A percentile compares a stretch with the other conserved stretches of the same genome.
Conservation (phyloP, 345 rosid genomes). For the Brassica rapa region DNA sequence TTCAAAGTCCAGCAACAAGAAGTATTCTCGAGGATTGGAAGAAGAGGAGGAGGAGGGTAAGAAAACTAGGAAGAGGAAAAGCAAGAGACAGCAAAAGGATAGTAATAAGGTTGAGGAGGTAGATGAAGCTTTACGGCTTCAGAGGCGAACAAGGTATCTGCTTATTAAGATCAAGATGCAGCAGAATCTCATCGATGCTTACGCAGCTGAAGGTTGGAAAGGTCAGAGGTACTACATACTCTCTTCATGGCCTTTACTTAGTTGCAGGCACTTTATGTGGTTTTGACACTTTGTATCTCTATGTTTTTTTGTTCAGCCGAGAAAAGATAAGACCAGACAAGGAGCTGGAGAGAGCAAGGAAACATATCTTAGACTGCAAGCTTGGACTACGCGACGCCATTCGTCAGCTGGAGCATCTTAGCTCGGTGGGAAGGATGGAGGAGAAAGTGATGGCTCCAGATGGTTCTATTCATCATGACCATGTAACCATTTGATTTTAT, state of each 20-base stretch:
- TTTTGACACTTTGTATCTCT: conserved; percentile 12
- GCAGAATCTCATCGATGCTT: conserved; percentile 98
- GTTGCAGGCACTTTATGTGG: conserved; percentile 14
- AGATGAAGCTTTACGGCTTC: conserved; percentile 80
- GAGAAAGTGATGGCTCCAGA: conserved; percentile 85
- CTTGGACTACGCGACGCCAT: conserved; percentile 92
- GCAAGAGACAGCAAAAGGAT: conserved; percentile 48
- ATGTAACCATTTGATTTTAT: conserved; percentile 47
- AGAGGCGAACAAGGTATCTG: conserved; percentile 84
- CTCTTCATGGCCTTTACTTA: background rate
- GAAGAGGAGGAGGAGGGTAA: conserved; percentile 44
- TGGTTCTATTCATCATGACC: conserved; percentile 96
- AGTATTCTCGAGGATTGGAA: conserved; percentile 23
- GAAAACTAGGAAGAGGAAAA: conserved; percentile 54
- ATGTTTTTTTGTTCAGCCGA: conserved; percentile 52
- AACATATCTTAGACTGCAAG: conserved; percentile 85
- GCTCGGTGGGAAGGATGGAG: conserved; percentile 82
- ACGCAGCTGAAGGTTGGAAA: conserved; percentile 97
- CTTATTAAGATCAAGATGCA: conserved; percentile 91
- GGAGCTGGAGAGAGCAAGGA: conserved; percentile 81
- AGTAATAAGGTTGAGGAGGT: conserved; percentile 49
- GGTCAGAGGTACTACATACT: conserved; percentile 79
- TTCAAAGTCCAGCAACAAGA: background rate
- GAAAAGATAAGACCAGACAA: conserved; percentile 92
- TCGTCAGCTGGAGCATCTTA: conserved; percentile 75